Conservation (phyloP, 176 grass and related monocot genomes). For the Cymbopogon citratus region DNA sequence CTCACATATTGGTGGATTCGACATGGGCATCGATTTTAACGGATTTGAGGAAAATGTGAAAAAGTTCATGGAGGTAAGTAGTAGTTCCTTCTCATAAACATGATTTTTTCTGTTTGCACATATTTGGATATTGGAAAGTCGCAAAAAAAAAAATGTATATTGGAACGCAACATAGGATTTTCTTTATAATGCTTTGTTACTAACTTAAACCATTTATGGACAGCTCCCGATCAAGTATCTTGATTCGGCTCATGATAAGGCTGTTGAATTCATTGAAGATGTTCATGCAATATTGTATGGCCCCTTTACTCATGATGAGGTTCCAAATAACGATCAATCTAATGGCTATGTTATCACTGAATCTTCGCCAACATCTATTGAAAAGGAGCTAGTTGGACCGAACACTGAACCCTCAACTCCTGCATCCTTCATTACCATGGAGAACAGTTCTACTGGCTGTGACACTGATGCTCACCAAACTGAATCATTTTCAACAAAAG, state of each 20-base stretch:
- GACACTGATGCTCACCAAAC: slow-evolving; percentile 20
- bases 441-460: neutral
- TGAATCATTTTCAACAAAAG: slow-evolving; percentile 21
- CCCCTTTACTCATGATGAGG: neutral
- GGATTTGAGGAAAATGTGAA: slow-evolving; percentile 40
- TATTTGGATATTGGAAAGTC: neutral
- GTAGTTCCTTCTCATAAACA: slow-evolving; percentile 1
- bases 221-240: slow-evolving; percentile 42
- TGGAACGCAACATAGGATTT: neutral
- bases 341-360: neutral
- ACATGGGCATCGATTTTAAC: slow-evolving; percentile 24
- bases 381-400: neutral
- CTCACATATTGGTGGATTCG: slow-evolving; percentile 24
- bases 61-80: slow-evolving; percentile 40
- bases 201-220: slow-evolving; percentile 14
- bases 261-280: slow-evolving; percentile 50
- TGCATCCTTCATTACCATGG: neutral
- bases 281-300: slow-evolving; percentile 29
- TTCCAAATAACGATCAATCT: slow-evolving; percentile 9
- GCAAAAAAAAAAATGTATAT: too few species aligned
- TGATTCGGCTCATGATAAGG: slow-evolving; percentile 48
- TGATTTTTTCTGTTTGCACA: neutral
- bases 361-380: slow-evolving; percentile 16
- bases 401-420: slow-evolving; percentile 8
- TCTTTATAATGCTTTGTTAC: slow-evolving; percentile 10